Evolutionary conservation across 139 green algal species (phyloP), one percentile per base, ranked within the genome.

Genomic region (Micractinium conductrix): DNA sequence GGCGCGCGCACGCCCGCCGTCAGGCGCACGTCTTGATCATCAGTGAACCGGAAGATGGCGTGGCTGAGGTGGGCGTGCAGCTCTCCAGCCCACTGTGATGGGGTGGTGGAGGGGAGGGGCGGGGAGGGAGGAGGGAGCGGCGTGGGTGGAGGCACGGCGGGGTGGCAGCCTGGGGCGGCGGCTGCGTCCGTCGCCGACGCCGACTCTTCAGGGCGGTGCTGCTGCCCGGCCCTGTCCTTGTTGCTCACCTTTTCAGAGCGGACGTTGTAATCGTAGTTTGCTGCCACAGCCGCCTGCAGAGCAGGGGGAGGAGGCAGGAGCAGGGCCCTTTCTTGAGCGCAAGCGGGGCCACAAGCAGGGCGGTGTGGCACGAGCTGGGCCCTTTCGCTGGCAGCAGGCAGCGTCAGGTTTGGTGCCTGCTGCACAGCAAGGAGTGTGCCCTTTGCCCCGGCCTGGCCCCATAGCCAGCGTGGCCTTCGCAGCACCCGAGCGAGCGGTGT

Each of bases 191-290:
- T n/a, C n/a, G n/a, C n/a, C n/a, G n/a, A n/a, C n/a, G n/a, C n/a
- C n/a, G n/a, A n/a, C n/a, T n/a, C n/a, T n/a, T n/a, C n/a, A n/a
- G n/a, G n/a, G n/a, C n/a, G n/a, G n/a, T n/a, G n/a, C n/a, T n/a
- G n/a, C n/a, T n/a, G n/a, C n/a, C n/a, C n/a, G n/a, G n/a, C n/a
- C 48, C 10, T 58, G 12, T 16, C 48, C 16, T 58, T 58, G 35
- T 55, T 37, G 10, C 81, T 22, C 58, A 81, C 81, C 81, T 58
- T 53, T 44, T 89, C 86, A 10, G 44, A 68, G 30, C 79, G 71
- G 10, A 85, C 17, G 69, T 87, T 89, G 79, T 87, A 89, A 38
- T 89, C 80, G 65, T 89, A 89, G 60, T 63, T 42, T 19, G 81
- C 86, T 43, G 26, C 26, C 62, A 84, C 42, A 12, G 28, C 26